phyloP scores from a whole-genome alignment of 1,284 basidiomycete genomes.

The Austropuccinia psidii region DNA sequence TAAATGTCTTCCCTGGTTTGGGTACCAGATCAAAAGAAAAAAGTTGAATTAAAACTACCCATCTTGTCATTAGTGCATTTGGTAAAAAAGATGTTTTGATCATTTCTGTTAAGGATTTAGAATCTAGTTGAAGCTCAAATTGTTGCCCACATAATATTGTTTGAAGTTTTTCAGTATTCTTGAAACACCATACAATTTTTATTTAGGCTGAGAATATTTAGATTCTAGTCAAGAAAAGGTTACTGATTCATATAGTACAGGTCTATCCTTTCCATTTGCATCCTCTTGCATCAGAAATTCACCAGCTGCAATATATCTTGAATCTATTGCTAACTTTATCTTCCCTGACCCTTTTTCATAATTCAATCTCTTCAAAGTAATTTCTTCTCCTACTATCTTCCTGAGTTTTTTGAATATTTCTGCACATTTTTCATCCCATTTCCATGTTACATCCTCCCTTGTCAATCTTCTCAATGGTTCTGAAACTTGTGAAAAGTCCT shows the following conservation, averaged over 20 bases:
- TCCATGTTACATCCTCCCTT: neutral
- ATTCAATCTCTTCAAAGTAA: neutral
- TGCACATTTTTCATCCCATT: neutral
- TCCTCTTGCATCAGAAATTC: neutral
- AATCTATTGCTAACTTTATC: conserved; percentile 6
- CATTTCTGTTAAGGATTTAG: conserved; percentile 6
- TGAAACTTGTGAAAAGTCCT: neutral
- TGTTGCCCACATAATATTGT: neutral
- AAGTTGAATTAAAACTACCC: conserved; percentile 4
- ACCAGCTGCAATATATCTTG: neutral
- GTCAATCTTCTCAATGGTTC: neutral
- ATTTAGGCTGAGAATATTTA: neutral
- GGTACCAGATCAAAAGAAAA: conserved; percentile 2
- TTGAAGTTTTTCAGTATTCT: conserved; percentile 2
- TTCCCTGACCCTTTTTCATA: neutral
- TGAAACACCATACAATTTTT: neutral
- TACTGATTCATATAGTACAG: neutral
- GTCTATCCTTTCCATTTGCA: neutral
- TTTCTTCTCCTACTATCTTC: neutral
- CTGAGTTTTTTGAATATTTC: neutral
- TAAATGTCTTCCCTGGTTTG: neutral
- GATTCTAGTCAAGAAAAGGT: no score
- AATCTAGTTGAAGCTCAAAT: conserved; percentile 6
- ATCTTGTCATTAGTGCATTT: conserved; percentile 3
- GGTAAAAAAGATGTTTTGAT: neutral